phyloP scores from a whole-genome alignment of 768 basidiomycete species.

The Termitomyces eurrhizus region DNA sequence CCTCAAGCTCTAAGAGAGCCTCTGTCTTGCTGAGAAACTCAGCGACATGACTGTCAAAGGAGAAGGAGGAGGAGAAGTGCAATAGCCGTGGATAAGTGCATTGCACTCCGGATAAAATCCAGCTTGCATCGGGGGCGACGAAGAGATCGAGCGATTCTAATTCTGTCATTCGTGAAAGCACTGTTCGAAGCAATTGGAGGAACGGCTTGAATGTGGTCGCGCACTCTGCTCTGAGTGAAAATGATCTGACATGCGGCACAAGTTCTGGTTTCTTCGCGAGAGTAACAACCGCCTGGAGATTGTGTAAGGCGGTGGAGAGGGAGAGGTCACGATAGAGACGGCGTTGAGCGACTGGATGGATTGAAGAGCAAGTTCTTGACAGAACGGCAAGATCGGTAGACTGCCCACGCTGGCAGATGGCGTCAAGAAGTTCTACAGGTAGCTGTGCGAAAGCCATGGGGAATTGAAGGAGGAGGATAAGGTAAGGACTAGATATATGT shows the following conservation, averaged over 20 bases:
- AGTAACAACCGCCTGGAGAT: constrained; percentile 47
- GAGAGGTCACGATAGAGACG: constrained; percentile 59
- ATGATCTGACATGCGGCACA: constrained; percentile 58
- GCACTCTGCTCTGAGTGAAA: constrained; percentile 51
- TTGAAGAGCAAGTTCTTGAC: constrained; percentile 35
- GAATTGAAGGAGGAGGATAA: constrained; percentile 15
- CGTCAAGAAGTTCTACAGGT: constrained; percentile 62
- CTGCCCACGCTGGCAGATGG: constrained; percentile 32
- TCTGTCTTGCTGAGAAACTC: constrained; percentile 56
- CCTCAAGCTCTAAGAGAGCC: constrained; percentile 53
- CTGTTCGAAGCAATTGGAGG: constrained; percentile 45
- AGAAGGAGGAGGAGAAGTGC: constrained; percentile 57
- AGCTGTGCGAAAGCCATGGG: constrained; percentile 45
- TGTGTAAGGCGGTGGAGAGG: constrained; percentile 39
- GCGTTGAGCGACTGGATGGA: constrained; percentile 52
- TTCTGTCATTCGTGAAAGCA: constrained; percentile 58
- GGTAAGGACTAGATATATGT: constrained; percentile 21
- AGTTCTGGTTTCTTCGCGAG: constrained; percentile 55
- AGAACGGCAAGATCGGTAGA: constrained; percentile 44
- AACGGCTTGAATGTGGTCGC: constrained; percentile 40
- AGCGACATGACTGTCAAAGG: constrained; percentile 54
- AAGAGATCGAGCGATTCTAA: constrained; percentile 54
- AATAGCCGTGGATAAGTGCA: constrained; percentile 43
- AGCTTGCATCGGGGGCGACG: constrained; percentile 49
- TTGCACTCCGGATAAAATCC: constrained; percentile 39